Base-by-base conservation (phyloP, 2,329 filamentous ascomycete genomes). In the Knoxdaviesia capensis region DNA sequence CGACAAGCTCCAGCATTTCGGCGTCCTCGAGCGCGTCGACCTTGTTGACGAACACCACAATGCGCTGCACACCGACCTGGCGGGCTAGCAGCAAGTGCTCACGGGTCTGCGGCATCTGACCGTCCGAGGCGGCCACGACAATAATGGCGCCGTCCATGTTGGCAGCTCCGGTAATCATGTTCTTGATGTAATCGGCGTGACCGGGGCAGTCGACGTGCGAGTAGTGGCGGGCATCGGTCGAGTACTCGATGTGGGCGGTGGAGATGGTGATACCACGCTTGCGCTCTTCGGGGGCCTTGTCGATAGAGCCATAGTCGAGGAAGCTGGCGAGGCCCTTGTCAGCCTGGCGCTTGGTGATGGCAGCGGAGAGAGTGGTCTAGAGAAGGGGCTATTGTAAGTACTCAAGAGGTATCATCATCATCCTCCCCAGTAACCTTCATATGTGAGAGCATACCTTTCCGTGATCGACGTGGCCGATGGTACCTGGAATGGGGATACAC, bases 171-270 rank as follows among this genome's bases (percentile, higher is more conserved):
- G 90, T 98, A 63, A 98, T 98, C 90, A 98, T 98, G 80, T 98
- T 98, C 77, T 98, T 98, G 71, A 98, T 96, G 74, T 98, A 98
- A 85, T 98, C 90, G 65, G 90, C 90, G 80, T 98, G 90, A 66
- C 90, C 90, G 45, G 90, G 90, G 66, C 90, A 98, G 75, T 98
- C 90, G 69, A 98, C 90, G 75, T 98, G 90, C 56, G 90, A 90
- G 68, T 98, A 98, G 71, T 98, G 90, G 58, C 90, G 80, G 59
- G 70, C 71, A 0, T 94, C 84, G 61, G 90, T 98, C 53, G 84
- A 68, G 71, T 96, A 98, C 70, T 98, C 90, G 67, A 98, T 93
- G 68, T 98, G 90, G 51, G 90, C 85, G 43, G 90, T 92, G 46
- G 90, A 87, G 60, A 98, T 98, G 60, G 90, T 98, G 66, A 98